Evolutionary conservation across 2,329 filamentous ascomycete genomes (phyloP), one percentile per base, ranked within the genome.

Genomic region (Polychaeton citri): DNA sequence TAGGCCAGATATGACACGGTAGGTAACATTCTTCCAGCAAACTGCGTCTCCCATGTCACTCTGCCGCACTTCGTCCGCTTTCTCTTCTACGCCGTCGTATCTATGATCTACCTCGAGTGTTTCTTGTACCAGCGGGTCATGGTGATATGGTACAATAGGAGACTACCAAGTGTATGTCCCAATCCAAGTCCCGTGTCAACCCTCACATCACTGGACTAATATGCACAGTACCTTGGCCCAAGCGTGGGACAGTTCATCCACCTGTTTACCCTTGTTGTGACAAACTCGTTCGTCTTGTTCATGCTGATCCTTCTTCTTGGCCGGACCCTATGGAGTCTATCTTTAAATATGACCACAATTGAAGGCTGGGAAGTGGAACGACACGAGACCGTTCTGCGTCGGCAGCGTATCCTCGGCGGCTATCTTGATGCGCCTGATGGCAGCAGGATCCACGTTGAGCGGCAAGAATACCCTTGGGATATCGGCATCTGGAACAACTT

Each of bases 41-140:
- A 87, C 60, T 92, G 84, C 62, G 81, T 90, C 36, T 86, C 81
- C 9, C 72, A 86, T 57, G 78, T 76, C 41, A 87, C 81, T 1
- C 82, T 86, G 49, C 83, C 84, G 6, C 79, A 88, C 61, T 90
- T 90, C 58, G 44, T 86, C 32, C 81, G 83, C 48, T 88, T 90
- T 61, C 65, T 90, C 30, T 54, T 75, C 43, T 87, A 76, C 54
- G 68, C 80, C 18, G 79, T 80, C 49, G 40, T 70, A 10, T 66
- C 79, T 2, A 74, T 84, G 46, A 40, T 52, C 2, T 76, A 76
- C 37, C 68, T 88, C 5, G 63, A 67, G 36, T 65, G 64, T 46
- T 68, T 81, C 31, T 61, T 86, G n/a, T 73, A 61, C 55, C 59
- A 61, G 10, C 74, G 81, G 38, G 64, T 73, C 42, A 54, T 61